Conservation (phyloP, 768 basidiomycete genomes). For the Clitopilus passeckerianus region DNA sequence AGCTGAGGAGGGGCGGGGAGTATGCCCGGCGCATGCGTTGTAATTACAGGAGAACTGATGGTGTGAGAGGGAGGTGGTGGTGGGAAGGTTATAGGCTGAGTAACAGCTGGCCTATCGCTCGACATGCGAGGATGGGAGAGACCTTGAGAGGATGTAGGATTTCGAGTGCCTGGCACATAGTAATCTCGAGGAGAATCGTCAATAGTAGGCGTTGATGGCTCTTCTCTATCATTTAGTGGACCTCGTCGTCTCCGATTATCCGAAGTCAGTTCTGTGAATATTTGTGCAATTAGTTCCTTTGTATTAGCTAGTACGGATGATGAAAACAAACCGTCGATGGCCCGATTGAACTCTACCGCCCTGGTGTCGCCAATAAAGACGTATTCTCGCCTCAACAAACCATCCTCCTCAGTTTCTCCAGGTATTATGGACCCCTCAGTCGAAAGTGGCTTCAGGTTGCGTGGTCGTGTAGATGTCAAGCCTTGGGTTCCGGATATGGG, state of each 20-base stretch:
- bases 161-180: constrained; percentile 4
- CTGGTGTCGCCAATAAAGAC: constrained; percentile 89
- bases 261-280: constrained; percentile 55
- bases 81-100: constrained; percentile 51
- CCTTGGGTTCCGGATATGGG: not conserved
- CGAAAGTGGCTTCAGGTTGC: constrained; percentile 29
- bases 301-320: not conserved
- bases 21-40: constrained; percentile 15
- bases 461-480: constrained; percentile 9
- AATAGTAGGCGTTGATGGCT: constrained; percentile 40
- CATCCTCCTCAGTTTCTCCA: constrained; percentile 82
- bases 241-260: constrained; percentile 38
- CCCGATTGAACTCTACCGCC: constrained; percentile 87
- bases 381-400: constrained; percentile 78
- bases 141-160: constrained; percentile 1
- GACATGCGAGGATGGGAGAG: constrained; percentile 13
- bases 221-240: constrained; percentile 53
- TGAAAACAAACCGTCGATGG: constrained; percentile 75
- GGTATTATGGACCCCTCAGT: constrained; percentile 69
- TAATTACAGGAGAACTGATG: constrained; percentile 20
- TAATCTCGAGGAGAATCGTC: constrained; percentile 41
- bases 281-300: not conserved
- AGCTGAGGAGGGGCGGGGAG: constrained; percentile 35
- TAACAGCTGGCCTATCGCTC: constrained; percentile 14
- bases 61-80: constrained; percentile 51